Percentiles rank a stretch among this genome's conserved stretches.
Evolutionary conservation across 768 basidiomycete genomes (phyloP).

Genomic region (Mycena vulgaris): DNA sequence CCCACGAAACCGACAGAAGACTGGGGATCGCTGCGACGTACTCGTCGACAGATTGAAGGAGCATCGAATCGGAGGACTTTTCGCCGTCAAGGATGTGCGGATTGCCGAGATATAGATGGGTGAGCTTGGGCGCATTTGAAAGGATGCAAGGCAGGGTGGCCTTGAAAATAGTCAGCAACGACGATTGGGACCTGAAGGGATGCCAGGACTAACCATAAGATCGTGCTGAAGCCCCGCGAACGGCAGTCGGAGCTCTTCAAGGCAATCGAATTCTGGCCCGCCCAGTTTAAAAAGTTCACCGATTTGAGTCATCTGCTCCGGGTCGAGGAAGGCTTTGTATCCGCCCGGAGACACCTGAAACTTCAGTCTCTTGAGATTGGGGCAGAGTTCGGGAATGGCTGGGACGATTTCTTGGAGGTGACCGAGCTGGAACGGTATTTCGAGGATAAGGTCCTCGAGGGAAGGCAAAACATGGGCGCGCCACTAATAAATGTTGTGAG

Average conservation of each 20-base stretch:
- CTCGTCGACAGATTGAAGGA: background rate
- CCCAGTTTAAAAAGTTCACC: background rate
- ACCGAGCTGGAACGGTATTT: slow-evolving; percentile 13
- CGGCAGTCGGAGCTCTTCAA: slow-evolving; percentile 15
- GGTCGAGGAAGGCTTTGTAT: slow-evolving; percentile 6
- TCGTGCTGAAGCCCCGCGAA: slow-evolving; percentile 6
- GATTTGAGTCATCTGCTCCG: background rate
- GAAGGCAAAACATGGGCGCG: slow-evolving; percentile 6
- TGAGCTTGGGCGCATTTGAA: slow-evolving; percentile 6
- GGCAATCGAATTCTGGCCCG: background rate
- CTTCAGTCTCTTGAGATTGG: slow-evolving; percentile 5
- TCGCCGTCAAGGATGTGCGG: slow-evolving; percentile 1
- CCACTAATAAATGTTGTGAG: slow-evolving; percentile 2
- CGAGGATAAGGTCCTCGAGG: slow-evolving; percentile 14
- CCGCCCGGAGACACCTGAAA: slow-evolving; percentile 4
- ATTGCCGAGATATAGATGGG: slow-evolving; percentile 15
- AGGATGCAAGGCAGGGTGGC: slow-evolving; percentile 5
- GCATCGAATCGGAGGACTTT: background rate
- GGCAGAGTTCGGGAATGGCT: slow-evolving; percentile 18
- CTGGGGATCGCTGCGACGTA: background rate
- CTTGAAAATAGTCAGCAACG: background rate
- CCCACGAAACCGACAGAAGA: slow-evolving; percentile 17
- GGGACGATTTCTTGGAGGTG: slow-evolving; percentile 12
- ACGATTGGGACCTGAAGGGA: background rate
- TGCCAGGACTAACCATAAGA: slow-evolving; percentile 1